phyloP scores from a whole-genome alignment of 2,329 filamentous ascomycete genomes.

The Mollisiaceae sp. region DNA sequence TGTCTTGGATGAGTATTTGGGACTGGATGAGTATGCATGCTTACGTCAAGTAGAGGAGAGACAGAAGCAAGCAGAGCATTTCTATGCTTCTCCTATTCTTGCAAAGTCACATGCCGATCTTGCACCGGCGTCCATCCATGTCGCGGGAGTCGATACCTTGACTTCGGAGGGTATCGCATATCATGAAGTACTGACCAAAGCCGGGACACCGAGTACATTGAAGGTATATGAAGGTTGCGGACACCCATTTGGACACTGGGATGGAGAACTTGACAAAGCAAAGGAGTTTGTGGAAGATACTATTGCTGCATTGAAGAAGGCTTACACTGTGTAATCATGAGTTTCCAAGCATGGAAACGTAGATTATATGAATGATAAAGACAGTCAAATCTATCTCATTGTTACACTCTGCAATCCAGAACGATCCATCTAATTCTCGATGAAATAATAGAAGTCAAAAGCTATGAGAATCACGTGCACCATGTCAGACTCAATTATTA shows the following conservation, averaged over 20 bases:
- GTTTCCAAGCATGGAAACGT: not conserved
- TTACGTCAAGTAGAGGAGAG: slow-evolving; percentile 26
- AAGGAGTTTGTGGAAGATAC: slow-evolving; percentile 44
- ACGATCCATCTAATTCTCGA: too few species aligned
- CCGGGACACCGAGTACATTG: slow-evolving; percentile 42
- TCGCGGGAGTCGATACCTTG: slow-evolving; percentile 45
- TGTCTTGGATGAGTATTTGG: not conserved
- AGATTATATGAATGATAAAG: too few species aligned
- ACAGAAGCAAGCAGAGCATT: slow-evolving; percentile 39
- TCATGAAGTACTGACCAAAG: slow-evolving; percentile 41
- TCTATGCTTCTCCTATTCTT: slow-evolving; percentile 44
- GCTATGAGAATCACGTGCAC: too few species aligned
- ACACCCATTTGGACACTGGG: slow-evolving; percentile 46
- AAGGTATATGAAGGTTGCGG: slow-evolving; percentile 46
- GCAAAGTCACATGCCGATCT: slow-evolving; percentile 43
- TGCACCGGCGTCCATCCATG: slow-evolving; percentile 44
- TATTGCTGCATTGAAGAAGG: slow-evolving; percentile 30
- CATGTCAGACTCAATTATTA: too few species aligned
- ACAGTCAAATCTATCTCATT: too few species aligned
- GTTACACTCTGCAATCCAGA: too few species aligned
- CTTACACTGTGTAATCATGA: slow-evolving; percentile 15
- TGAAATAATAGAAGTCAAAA: too few species aligned
- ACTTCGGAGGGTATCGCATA: slow-evolving; percentile 44
- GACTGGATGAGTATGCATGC: not conserved
- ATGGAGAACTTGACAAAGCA: slow-evolving; percentile 42